Conservation (phyloP, 1,139 yeast species). For the Hyphopichia wangnamkhiaoensis region DNA sequence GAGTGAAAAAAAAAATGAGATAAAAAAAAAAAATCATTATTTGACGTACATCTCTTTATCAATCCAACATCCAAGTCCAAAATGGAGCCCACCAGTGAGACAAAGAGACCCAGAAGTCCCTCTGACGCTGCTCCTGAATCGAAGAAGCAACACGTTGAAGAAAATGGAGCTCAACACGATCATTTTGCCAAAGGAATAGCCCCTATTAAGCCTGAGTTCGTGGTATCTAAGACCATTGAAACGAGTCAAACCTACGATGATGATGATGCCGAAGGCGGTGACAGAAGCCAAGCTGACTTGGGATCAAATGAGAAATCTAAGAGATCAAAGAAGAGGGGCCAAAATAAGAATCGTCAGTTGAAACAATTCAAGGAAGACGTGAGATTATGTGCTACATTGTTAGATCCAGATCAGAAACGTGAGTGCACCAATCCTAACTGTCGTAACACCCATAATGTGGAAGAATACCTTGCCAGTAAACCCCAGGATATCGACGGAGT, state of each 20-base stretch:
- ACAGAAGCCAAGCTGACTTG: conserved; percentile 29
- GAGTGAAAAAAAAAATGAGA: too few species aligned
- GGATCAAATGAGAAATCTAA: conserved; percentile 26
- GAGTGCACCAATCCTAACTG: conserved; percentile 72
- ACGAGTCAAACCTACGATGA: conserved; percentile 48
- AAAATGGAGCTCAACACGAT: conserved; percentile 7
- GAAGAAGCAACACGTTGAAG: conserved; percentile 23
- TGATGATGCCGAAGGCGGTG: conserved; percentile 50
- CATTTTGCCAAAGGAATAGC: conserved; percentile 55
- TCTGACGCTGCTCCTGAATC: conserved; percentile 16
- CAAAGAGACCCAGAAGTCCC: background rate
- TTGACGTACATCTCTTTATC: too few species aligned
- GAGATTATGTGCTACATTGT: conserved; percentile 64
- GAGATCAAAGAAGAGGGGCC: conserved; percentile 63
- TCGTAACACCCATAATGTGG: conserved; percentile 73
- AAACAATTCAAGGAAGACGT: conserved; percentile 67
- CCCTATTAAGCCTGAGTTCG: conserved; percentile 61
- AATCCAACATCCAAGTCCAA: too few species aligned
- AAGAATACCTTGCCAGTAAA: conserved; percentile 62
- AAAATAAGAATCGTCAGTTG: conserved; percentile 83
- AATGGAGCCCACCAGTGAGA: too few species aligned
- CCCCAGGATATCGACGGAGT: conserved; percentile 68
- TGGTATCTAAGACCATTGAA: conserved; percentile 31
- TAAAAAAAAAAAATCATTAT: too few species aligned
- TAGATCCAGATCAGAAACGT: conserved; percentile 48